Base-by-base conservation (phyloP, 441 rosid species). In the Aquilaria agallochum region DNA sequence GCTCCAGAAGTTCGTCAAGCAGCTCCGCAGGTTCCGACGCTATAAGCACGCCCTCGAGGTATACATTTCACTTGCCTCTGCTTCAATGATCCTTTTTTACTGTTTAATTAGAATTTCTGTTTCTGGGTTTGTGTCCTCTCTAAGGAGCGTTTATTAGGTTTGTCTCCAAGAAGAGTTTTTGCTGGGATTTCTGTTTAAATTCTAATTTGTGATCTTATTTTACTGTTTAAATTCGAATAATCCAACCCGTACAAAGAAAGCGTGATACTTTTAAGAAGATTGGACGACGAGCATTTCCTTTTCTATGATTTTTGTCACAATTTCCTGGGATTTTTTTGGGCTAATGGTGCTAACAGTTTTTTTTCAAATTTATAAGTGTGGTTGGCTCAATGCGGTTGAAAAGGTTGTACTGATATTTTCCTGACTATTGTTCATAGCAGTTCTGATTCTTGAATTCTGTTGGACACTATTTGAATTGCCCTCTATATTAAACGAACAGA, bases 11-110 rank as follows among this genome's bases (percentile, higher is more conserved):
- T 11, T 67, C 47, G 30, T 75, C 67, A 74, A 55, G 55, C 56
- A 27, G 62, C 78, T 81, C 14, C 67, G 79, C 62, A 48, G 55
- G 31, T 53, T 42, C 51, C 59, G 58, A 11, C 70, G 79, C 63
- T 65, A 10, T 60, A 11, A 3, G 48, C 81, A 79, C 31, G 80
- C 81, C 31, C 78, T 83, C 60, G 67, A 73, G 74, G 81, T 76
- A 58, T 32, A 31, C 27, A 40, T 40, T 40, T 40, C 45, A 40
- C 45, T 40, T 40, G 45, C 45, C 9, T 36, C 13, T 30, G 5
- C 20, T 34, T 49, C 3, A 9, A 8, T 36, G 5, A 36, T 44
- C 33, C 49, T 6, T 20, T 13, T 66, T 33, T 50, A 12, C 8
- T 27, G 13, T 7, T 47, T 0, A 48, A 60, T 60, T 32, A 47